These are phyloP conservation scores for Acmispon strigosus DNA, from an alignment of 306 rosid genomes.

Conservation along the genomic window DNA sequence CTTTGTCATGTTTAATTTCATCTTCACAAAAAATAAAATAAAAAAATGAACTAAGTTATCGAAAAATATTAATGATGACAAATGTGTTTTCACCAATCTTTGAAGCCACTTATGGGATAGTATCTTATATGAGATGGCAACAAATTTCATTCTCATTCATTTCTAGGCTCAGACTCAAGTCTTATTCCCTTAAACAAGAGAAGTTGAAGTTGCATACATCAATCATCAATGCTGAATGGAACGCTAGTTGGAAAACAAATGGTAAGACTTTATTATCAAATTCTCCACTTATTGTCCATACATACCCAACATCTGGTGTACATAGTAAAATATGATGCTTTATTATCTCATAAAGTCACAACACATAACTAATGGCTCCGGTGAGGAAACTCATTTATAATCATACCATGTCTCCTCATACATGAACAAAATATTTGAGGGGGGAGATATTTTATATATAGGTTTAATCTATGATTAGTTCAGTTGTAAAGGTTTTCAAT, in stretches of 20 bases:
- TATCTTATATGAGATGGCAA: background rate
- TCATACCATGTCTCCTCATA: conserved; percentile 28
- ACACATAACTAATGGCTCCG: conserved; percentile 24
- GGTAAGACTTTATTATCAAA: conserved; percentile 22
- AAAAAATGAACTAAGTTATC: too few relatives aligned
- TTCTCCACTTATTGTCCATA: background rate
- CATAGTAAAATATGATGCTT: conserved; percentile 17
- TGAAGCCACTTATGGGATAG: background rate
- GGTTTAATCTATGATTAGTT: conserved; percentile 8
- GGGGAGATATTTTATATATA: background rate
- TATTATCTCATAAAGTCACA: conserved; percentile 17
- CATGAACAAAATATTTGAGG: conserved; percentile 33
- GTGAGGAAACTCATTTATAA: conserved; percentile 29
- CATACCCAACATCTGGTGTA: conserved; percentile 7
- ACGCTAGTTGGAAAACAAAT: background rate
- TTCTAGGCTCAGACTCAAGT: background rate
- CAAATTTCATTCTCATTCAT: background rate
- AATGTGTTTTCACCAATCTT: background rate
- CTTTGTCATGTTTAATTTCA: too few relatives aligned
- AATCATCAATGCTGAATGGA: background rate
- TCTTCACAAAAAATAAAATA: too few relatives aligned
- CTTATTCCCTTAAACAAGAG: background rate
- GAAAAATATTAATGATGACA: too few relatives aligned
- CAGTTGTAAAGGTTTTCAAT: conserved; percentile 5
- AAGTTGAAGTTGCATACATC: background rate